Evolutionary conservation across 2,329 filamentous ascomycete genomes (phyloP).

Genomic region (Rachicladosporium sp.): DNA sequence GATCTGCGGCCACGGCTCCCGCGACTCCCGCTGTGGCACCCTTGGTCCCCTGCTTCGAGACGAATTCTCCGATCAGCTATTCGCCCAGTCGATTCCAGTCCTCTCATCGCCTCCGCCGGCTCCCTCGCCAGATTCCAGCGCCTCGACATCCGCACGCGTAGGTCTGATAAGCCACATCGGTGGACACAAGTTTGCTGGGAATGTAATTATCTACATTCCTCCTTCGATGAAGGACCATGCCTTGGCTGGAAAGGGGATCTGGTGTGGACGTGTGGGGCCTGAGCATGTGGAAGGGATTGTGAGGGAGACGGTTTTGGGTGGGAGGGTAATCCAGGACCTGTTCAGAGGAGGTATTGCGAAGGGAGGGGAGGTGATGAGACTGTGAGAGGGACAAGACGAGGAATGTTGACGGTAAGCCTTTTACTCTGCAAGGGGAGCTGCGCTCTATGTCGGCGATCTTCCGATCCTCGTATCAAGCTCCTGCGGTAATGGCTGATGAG

Average conservation of each 20-base stretch:
- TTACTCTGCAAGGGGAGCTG: too few relatives aligned
- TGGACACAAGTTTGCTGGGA: constrained; percentile 76
- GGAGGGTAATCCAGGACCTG: constrained; percentile 56
- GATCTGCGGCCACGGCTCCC: constrained; percentile 74
- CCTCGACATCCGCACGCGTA: constrained; percentile 42
- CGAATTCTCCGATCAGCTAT: constrained; percentile 56
- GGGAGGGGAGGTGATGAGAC: constrained; percentile 18
- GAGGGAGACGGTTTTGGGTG: constrained; percentile 53
- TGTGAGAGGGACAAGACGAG: constrained; percentile 8
- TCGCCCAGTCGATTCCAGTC: constrained; percentile 36
- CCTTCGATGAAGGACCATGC: constrained; percentile 39
- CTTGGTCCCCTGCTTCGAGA: constrained; percentile 59
- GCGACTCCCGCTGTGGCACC: constrained; percentile 72
- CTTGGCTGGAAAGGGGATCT: constrained; percentile 60
- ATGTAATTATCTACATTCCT: constrained; percentile 70
- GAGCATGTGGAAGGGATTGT: constrained; percentile 66
- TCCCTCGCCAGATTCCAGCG: constrained; percentile 20
- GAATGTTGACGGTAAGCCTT: too few relatives aligned
- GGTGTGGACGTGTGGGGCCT: constrained; percentile 71
- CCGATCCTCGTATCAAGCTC: too few relatives aligned
- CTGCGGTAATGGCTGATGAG: too few relatives aligned
- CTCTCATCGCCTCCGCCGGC: constrained; percentile 31
- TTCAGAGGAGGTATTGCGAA: constrained; percentile 55
- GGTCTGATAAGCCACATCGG: constrained; percentile 69
- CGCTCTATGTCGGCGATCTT: too few relatives aligned